Evolutionary conservation across 805 yeast species (phyloP).

Genomic region (Scheffersomyces lignosus): DNA sequence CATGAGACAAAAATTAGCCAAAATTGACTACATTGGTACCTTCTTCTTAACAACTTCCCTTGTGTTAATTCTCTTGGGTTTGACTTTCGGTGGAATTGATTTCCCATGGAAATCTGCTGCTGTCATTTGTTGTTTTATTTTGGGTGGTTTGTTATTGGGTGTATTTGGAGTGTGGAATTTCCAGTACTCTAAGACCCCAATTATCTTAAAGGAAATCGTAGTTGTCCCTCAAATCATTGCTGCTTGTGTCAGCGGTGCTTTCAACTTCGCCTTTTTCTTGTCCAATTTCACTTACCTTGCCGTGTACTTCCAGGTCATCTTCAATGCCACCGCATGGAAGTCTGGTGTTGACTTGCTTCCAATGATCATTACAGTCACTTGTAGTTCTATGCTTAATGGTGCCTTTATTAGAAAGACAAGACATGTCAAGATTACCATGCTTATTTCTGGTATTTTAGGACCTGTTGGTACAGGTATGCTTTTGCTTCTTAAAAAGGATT

Average conservation of each 20-base stretch:
- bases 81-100: slow-evolving; percentile 56
- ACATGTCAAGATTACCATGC: slow-evolving; percentile 30
- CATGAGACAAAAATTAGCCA: slow-evolving; percentile 35
- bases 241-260: slow-evolving; percentile 36
- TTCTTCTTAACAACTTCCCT: slow-evolving; percentile 41
- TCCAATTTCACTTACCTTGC: slow-evolving; percentile 32
- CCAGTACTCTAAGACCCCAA: slow-evolving; percentile 40
- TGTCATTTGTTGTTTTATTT: slow-evolving; percentile 47
- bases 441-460: slow-evolving; percentile 28
- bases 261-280: slow-evolving; percentile 42
- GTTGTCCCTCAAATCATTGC: slow-evolving; percentile 33
- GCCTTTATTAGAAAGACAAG: slow-evolving; percentile 28
- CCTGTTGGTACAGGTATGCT: slow-evolving; percentile 38
- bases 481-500: slow-evolving; percentile 22
- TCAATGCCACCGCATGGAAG: slow-evolving; percentile 31
- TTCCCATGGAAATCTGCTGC: slow-evolving; percentile 58
- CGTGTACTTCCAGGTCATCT: slow-evolving; percentile 41
- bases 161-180: slow-evolving; percentile 43
- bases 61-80: slow-evolving; percentile 47
- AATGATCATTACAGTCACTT: slow-evolving; percentile 30
- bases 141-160: slow-evolving; percentile 42
- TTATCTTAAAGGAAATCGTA: slow-evolving; percentile 45
- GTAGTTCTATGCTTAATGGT: slow-evolving; percentile 32
- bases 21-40: slow-evolving; percentile 53
- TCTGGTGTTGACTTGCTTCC: slow-evolving; percentile 41